Base-by-base conservation (phyloP, 2,329 filamentous ascomycete species). In the Pyrenophora graminea region DNA sequence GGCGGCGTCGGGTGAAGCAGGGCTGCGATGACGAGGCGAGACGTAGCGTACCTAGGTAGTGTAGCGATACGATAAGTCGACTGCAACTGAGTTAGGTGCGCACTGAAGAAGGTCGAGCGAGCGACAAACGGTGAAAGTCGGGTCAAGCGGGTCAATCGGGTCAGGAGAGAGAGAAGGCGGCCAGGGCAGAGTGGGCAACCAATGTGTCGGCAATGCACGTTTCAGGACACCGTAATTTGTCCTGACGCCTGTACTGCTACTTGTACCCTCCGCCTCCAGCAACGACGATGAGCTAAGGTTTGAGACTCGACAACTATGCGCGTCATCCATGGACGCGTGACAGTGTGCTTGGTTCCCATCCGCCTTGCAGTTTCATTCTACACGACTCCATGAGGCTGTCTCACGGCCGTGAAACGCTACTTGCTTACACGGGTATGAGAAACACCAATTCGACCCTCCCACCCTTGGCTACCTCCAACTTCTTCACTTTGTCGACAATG, bases 221-320 rank as follows among this genome's bases (percentile, higher is more conserved):
- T 65, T 61, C 61, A 61, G 51, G 55, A 62, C 62, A 57, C 56
- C 48, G 55, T 53, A 63, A 62, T 56, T 62, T 56, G 53, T 58
- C 54, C 45, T 55, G 39, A 48, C 45, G 49, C 43, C 37, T 43
- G 54, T 55, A 57, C 54, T 55, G 56, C 57, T 54, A 50, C 55
- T 23, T 30, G 27, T 30, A 30, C 27, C 27, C 27, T 43, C 39
- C 23, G 18, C 31, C 27, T 45, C 27, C 27, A 30, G 10, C 27
- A 9, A 30, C 27, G 27, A 30, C 9, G 10, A 30, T 30, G 27
- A 30, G 27, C 27, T 9, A 30, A 10, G 27, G 27, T 30, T 30
- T 30, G 27, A 30, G 27, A 30, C 2, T 30, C 27, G 27, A 51
- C 47, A 41, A 19, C 38, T 31, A 51, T 51, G 37, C 43, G 43